Evolutionary conservation across 352 stramenopile species (phyloP), one percentile per base, ranked within the genome.

Genomic region (Phytophthora pisi): DNA sequence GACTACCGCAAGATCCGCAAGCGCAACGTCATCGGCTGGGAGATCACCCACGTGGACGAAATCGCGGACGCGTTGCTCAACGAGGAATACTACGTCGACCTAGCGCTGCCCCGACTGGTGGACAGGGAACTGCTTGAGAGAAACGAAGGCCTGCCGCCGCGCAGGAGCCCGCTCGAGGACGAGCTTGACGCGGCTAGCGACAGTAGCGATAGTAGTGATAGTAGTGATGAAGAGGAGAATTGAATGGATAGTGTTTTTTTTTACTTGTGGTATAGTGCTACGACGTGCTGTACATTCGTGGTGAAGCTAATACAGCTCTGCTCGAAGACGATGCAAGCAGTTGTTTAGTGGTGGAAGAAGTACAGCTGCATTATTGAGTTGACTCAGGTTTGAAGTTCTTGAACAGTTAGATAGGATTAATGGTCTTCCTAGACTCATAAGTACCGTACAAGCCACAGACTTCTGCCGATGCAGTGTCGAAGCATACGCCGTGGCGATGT

Each of bases 1-100:
- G 97, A 99, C 74, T 99, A 98, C 84, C 90, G 93, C 42, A 99
- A 99, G 75, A 83, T 98, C 30, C 81, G 85, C 53, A 89, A 91
- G 69, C 88, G 91, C 46, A 89, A 89, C 43, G 87, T 93, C 54
- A 87, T 92, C 15, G 82, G 91, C 15, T 98, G 96, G 96, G 90
- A 94, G 57, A 86, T 99, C 30, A 91, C 88, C 5, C 85, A 98
- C 65, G 91, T 99, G 63, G 97, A 99, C 82, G 92, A 99, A 75
- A 95, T 99, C 28, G 86, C 98, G 1, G 96, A 99, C 64, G 80
- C 95, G 56, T 79, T 99, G 34, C 77, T 99, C 36, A 85, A 70
- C 9, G 81, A 98, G 38, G 88, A 98, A 57, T 92, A 90, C 60
- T 97, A 97, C 57, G 93, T 96, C 59, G 95, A 98, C 52, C 92